Evolutionary conservation across 2,329 filamentous ascomycete species (phyloP).

Genomic region (Thielaviopsis populi): DNA sequence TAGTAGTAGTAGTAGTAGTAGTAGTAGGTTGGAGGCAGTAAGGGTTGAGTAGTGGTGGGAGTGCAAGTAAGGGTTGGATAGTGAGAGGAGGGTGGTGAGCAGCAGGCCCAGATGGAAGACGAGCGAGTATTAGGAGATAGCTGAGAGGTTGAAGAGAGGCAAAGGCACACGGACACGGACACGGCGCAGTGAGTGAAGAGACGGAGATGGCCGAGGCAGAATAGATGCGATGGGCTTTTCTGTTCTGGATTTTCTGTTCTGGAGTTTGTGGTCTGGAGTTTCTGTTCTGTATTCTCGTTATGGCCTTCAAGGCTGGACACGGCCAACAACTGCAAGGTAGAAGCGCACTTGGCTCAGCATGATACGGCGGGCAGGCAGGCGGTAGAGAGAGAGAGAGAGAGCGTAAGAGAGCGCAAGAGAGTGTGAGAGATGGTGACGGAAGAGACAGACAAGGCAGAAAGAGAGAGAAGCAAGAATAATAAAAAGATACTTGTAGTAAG

Average conservation of each 20-base stretch:
- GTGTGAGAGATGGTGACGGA: background rate
- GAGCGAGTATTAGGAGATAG: background rate
- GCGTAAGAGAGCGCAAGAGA: background rate
- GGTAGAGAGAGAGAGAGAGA: background rate
- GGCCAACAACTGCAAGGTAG: conserved; percentile 10
- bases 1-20: no score
- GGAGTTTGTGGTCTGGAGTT: no score
- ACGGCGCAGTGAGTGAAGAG: no score
- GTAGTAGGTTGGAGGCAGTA: background rate
- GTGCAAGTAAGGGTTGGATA: background rate
- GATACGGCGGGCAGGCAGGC: background rate
- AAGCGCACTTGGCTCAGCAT: conserved; percentile 13
- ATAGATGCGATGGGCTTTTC: background rate
- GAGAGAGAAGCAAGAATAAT: background rate
- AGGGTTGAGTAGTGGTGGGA: background rate
- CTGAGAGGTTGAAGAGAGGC: no score
- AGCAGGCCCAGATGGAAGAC: background rate
- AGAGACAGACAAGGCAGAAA: background rate
- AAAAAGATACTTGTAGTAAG: no score
- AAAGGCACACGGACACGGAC: no score
- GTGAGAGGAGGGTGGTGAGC: background rate
- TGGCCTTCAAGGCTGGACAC: conserved; percentile 13
- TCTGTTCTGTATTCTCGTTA: background rate
- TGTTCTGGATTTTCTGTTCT: background rate
- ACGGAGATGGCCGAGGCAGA: no score